Conservation (phyloP, 441 rosid genomes). For the Syzygium malaccense region DNA sequence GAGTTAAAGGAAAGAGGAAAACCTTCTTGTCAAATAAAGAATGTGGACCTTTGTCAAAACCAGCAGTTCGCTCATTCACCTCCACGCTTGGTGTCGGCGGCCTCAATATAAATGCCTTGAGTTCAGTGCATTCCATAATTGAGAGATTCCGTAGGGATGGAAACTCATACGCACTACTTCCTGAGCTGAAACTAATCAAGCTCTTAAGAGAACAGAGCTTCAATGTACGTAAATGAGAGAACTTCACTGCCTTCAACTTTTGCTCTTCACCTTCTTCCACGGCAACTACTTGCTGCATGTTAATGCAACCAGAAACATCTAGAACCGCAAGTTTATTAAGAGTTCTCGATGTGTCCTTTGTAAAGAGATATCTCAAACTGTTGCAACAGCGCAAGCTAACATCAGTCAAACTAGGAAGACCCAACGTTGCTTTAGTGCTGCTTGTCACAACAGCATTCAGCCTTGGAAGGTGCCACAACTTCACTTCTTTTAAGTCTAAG, state of each 20-base stretch:
- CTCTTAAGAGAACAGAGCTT: background rate
- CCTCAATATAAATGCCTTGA: background rate
- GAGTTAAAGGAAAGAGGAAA: background rate
- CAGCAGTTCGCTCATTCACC: background rate
- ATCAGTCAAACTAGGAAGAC: background rate
- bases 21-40: background rate
- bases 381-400: background rate
- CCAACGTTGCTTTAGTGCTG: background rate
- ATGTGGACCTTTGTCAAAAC: background rate
- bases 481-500: background rate
- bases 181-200: background rate
- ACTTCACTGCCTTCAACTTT: background rate
- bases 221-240: background rate
- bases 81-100: rapidly evolving
- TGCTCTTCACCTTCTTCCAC: background rate
- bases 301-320: background rate
- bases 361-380: background rate
- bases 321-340: background rate
- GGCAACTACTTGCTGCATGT: background rate
- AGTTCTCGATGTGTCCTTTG: background rate
- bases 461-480: background rate
- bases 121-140: background rate
- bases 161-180: background rate
- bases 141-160: background rate
- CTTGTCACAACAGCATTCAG: background rate